Percentiles rank a stretch among this genome's conserved stretches.
phyloP scores from a whole-genome alignment of 495 filamentous ascomycete species.

The Neurospora terricola region DNA sequence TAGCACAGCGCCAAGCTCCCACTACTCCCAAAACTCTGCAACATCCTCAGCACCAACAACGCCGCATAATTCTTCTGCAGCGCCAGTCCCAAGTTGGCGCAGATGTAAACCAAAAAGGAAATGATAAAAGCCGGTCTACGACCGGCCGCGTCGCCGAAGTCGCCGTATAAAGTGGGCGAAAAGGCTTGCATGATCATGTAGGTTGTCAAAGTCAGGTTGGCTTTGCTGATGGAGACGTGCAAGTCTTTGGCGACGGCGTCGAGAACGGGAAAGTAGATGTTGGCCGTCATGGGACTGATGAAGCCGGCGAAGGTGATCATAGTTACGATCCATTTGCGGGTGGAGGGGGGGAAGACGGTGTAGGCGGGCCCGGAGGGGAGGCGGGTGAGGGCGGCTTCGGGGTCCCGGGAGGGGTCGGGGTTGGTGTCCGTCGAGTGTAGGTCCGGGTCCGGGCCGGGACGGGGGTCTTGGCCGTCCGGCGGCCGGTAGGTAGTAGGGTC shows the following conservation, averaged over 20 bases:
- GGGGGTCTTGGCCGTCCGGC: background rate
- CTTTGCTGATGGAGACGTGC: conserved; percentile 44
- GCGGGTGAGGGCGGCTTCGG: conserved; percentile 17
- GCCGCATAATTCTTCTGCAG: conserved; percentile 50
- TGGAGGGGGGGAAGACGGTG: conserved; percentile 44
- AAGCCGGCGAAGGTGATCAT: conserved; percentile 58
- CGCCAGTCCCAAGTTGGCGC: conserved; percentile 55
- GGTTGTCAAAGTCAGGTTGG: conserved; percentile 59
- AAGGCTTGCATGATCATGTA: conserved; percentile 57
- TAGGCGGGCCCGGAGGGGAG: conserved; percentile 36
- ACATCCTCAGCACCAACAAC: conserved; percentile 49
- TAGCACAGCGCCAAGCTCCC: conserved; percentile 50
- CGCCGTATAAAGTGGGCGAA: conserved; percentile 48
- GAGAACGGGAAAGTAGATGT: conserved; percentile 73
- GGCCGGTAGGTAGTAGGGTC: background rate
- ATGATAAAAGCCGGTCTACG: conserved; percentile 51
- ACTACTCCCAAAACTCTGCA: conserved; percentile 43
- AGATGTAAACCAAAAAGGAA: conserved; percentile 47
- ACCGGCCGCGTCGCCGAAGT: conserved; percentile 50
- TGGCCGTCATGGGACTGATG: conserved; percentile 64
- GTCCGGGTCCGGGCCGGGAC: background rate
- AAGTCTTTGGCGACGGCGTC: conserved; percentile 45
- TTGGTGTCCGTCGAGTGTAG: background rate
- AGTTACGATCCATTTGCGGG: conserved; percentile 52
- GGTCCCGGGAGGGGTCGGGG: conserved; percentile 3